A percentile compares a stretch with the other conserved stretches of the same genome.
These are phyloP conservation scores for Botrytis galanthina DNA, from an alignment of 2,329 filamentous ascomycete genomes.

Conservation along the genomic window DNA sequence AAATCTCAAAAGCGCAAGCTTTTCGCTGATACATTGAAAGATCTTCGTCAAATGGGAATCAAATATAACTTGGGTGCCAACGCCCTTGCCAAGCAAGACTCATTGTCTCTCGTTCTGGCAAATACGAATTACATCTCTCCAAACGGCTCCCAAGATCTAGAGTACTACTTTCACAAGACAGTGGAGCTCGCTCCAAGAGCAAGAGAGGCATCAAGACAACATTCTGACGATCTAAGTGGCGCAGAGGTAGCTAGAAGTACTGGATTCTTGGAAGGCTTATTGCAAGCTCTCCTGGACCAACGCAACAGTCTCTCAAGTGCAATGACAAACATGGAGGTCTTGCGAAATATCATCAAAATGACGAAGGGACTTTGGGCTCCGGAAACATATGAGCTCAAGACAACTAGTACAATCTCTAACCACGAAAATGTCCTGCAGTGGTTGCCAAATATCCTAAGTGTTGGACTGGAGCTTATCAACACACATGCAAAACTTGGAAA, in stretches of 20 bases:
- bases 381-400: constrained; percentile 28
- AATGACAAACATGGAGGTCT: constrained; percentile 21
- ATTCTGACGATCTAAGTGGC: constrained; percentile 80
- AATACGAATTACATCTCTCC: constrained; percentile 45
- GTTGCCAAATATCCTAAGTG: constrained; percentile 66
- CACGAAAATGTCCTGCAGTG: constrained; percentile 47
- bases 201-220: constrained; percentile 65
- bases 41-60: constrained; percentile 84
- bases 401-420: constrained; percentile 24
- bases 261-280: constrained; percentile 82
- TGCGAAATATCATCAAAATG: constrained; percentile 32
- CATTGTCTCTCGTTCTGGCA: constrained; percentile 67
- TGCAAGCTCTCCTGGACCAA: constrained; percentile 64
- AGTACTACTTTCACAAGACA: constrained; percentile 77
- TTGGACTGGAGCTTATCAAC: constrained; percentile 59
- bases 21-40: constrained; percentile 83
- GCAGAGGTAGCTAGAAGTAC: constrained; percentile 77
- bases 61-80: constrained; percentile 76
- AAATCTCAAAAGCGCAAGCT: constrained; percentile 88
- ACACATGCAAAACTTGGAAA: constrained; percentile 65
- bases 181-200: constrained; percentile 70
- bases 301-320: constrained; percentile 41
- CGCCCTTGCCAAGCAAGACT: constrained; percentile 69
- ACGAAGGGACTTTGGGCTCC: constrained; percentile 45
- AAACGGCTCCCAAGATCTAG: constrained; percentile 36